These are phyloP conservation scores for Penicillium goetzii DNA, from an alignment of 495 filamentous ascomycete genomes.

Conservation along the genomic window DNA sequence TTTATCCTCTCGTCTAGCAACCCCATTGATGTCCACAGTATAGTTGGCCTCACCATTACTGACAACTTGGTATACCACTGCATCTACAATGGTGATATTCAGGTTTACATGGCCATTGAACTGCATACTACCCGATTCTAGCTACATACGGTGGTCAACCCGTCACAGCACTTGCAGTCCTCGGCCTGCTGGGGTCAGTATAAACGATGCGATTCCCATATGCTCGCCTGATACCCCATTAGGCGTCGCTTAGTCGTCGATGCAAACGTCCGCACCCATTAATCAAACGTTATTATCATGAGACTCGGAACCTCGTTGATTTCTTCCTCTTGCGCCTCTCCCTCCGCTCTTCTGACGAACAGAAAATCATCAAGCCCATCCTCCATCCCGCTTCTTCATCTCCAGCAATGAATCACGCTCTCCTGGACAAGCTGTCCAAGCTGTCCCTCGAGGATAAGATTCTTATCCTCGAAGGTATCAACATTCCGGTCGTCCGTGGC, in stretches of 20 bases:
- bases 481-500: neutral
- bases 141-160: too few species aligned
- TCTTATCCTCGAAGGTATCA: neutral
- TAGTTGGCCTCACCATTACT: too few species aligned
- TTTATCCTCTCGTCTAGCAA: too few species aligned
- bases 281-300: neutral
- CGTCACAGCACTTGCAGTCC: too few species aligned
- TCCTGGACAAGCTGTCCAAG: neutral
- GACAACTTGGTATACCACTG: too few species aligned
- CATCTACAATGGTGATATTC: too few species aligned
- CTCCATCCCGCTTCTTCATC: neutral
- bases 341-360: neutral
- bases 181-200: too few species aligned
- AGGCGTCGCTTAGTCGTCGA: neutral
- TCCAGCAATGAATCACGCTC: neutral
- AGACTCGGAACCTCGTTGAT: neutral
- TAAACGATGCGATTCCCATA: neutral
- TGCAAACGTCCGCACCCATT: neutral
- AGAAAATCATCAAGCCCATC: neutral
- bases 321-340: neutral
- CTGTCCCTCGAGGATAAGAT: neutral
- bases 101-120: too few species aligned
- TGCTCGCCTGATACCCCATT: neutral
- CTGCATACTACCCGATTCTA: too few species aligned
- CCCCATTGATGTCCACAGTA: too few species aligned